A percentile compares a stretch with the other conserved stretches of the same genome.
Evolutionary conservation across 805 yeast species (phyloP).

Genomic region (Torulaspora microellipsoides): DNA sequence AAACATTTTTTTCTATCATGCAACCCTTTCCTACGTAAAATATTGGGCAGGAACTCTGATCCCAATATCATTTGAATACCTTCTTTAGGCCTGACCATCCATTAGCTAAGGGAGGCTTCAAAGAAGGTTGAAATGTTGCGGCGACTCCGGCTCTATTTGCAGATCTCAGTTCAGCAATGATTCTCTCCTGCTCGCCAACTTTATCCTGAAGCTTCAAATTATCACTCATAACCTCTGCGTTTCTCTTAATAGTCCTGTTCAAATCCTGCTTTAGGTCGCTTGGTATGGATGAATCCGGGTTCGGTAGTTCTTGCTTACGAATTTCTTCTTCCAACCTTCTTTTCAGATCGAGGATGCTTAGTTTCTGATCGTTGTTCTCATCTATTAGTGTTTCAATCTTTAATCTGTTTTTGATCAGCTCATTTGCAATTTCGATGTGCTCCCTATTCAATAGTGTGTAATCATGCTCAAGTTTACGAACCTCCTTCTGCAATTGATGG

Average conservation of each 20-base stretch:
- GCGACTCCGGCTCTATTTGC: constrained; percentile 21
- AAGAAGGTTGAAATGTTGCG: background rate
- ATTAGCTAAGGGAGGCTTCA: constrained; percentile 12
- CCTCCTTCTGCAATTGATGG: constrained; percentile 66
- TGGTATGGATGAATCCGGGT: constrained; percentile 38
- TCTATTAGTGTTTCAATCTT: constrained; percentile 68
- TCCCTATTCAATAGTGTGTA: constrained; percentile 69
- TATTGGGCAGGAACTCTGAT: no score
- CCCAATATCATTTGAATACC: constrained; percentile 14
- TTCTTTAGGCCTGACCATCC: constrained; percentile 29
- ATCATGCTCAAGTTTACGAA: constrained; percentile 65
- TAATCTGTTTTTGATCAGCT: constrained; percentile 75
- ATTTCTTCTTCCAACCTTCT: constrained; percentile 36
- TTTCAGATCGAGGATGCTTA: constrained; percentile 46
- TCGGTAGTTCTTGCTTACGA: constrained; percentile 26
- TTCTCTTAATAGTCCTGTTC: constrained; percentile 55
- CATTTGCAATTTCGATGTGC: constrained; percentile 83
- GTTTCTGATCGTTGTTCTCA: constrained; percentile 59
- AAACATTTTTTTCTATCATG: no score
- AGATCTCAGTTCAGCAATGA: constrained; percentile 36
- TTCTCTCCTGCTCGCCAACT: constrained; percentile 41
- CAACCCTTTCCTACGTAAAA: no score
- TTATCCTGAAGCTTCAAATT: constrained; percentile 55
- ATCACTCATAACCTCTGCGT: constrained; percentile 60
- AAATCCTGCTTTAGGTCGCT: constrained; percentile 46